Base-by-base conservation (phyloP, 352 stramenopile genomes). In the Globisporangium parvum region DNA sequence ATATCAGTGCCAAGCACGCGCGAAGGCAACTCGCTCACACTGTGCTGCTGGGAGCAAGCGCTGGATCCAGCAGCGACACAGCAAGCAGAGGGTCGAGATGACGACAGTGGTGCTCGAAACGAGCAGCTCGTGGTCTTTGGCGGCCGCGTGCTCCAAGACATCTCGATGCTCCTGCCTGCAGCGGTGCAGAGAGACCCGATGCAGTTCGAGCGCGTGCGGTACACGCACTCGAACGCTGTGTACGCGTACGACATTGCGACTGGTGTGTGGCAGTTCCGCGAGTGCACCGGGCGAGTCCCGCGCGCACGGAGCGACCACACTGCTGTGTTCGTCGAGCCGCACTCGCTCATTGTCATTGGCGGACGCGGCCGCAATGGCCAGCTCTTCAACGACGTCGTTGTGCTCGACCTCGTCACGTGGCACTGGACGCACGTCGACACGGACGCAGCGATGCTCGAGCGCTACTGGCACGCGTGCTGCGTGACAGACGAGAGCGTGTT, bases 21-120 rank as follows among this genome's bases (percentile, higher is more conserved):
- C 9, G 77, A 88, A 52, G 75, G 75, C 18, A 75, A 88, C 52
- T 88, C 77, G 12, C 50, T 86, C n/a, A 88, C 77, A 5, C 39
- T 85, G 31, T 86, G 75, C 20, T 66, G 61, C 21, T 65, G 57
- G 20, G 11, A 56, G 5, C 47, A 56, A 20, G 14, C 39, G 14
- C 39, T n/a, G 4, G 39, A 42, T 42, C 2, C 39, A 39, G 18
- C 8, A 8, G 28, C 47, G 6, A 26, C 18, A 14, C 8, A 8
- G 28, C 47, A 2, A 26, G 10, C 26, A 24, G 10, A 35, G 42
- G 47, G 5, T 51, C 6, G 15, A 46, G 11, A 23, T 1, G 12
- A 44, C 2, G 9, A 12, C 40, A 14, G 6, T 21, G 11, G 11
- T 4, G 2, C 5, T 17, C 14, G 15, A 11, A 39, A 50, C 3